Base-by-base conservation (phyloP, 441 rosid genomes). In the Cnidoscolus chayamansa region DNA sequence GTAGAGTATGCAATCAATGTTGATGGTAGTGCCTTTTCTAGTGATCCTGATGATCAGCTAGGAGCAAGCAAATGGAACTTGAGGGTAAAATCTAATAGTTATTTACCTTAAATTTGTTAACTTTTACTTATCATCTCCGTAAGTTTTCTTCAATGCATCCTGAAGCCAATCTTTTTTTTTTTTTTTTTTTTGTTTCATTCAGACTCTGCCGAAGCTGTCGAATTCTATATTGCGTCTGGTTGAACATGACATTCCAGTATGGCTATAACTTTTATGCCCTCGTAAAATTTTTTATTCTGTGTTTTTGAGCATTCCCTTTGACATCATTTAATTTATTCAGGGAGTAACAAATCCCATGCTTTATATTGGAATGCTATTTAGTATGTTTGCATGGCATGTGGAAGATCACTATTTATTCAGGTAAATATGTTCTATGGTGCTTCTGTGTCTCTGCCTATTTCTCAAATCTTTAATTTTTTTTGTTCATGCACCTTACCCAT, bases 311-410 rank as follows among this genome's bases (percentile, higher is more conserved):
- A 47, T 68, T 48, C 67, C 48, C 37, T 53, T 25, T 77, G 7
- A 65, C 32, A 48, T 15, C 3, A 32, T 31, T 10, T 48, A 16
- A 12, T 71, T 17, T 49, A 16, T 55, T 54, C 74, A 85, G 88
- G 87, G 88, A 70, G 67, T 87, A 65, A 83, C 86, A 13, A 74
- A 67, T 40, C 90, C 90, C 32, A 84, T 87, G 88, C 81, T 84
- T 43, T 84, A 87, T 73, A 84, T 82, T n/a, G 88, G 87, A 48
- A 85, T 87, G 91, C 71, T 87, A 12, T 87, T 82, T 75, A 82
- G 89, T 51, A 81, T 81, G 76, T 85, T 85, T 77, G 88, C 91
- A 0, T 85, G 91, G 89, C 89, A 87, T 48, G 85, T 82, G 48
- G 91, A 87, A 70, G 91, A 85, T 79, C 88, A 85, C 53, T 84